Evolutionary conservation across 2,329 filamentous ascomycete species (phyloP).

Genomic region (Pyricularia grisea): DNA sequence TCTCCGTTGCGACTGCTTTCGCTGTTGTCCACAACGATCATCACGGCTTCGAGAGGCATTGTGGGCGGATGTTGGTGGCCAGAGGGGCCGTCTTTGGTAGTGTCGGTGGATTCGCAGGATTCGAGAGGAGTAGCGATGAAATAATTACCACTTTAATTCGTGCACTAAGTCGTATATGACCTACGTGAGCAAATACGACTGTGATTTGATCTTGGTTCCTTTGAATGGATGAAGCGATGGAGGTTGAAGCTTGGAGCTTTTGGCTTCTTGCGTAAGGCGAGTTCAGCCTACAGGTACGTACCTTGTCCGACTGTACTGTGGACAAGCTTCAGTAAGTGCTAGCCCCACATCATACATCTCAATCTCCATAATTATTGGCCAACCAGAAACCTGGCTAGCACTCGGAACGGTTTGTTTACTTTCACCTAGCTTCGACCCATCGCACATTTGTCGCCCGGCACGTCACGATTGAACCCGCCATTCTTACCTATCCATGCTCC

Average conservation of each 20-base stretch:
- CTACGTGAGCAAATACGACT: not conserved
- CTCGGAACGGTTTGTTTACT: constrained; percentile 17
- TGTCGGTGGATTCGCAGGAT: not conserved
- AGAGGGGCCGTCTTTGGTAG: not conserved
- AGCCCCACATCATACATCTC: not conserved
- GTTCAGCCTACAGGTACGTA: constrained; percentile 12
- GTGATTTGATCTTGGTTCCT: not conserved
- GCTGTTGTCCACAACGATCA: constrained; percentile 99
- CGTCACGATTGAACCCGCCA: not conserved
- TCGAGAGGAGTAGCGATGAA: not conserved
- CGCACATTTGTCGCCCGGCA: not conserved
- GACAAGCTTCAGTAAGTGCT: not conserved
- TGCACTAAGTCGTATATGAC: not conserved
- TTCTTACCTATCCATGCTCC: not conserved
- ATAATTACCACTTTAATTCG: not conserved
- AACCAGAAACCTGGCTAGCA: not conserved
- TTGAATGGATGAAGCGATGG: not conserved
- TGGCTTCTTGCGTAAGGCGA: constrained; percentile 10
- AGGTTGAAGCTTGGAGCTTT: not conserved
- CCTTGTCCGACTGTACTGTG: not conserved
- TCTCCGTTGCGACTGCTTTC: constrained; percentile 98
- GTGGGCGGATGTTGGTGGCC: constrained; percentile 33
- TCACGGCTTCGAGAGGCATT: constrained; percentile 98
- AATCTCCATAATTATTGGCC: not conserved
- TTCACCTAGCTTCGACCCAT: constrained; percentile 1